Evolutionary conservation across 2,329 filamentous ascomycete genomes (phyloP).

Genomic region (Chaetothyriales sp.): DNA sequence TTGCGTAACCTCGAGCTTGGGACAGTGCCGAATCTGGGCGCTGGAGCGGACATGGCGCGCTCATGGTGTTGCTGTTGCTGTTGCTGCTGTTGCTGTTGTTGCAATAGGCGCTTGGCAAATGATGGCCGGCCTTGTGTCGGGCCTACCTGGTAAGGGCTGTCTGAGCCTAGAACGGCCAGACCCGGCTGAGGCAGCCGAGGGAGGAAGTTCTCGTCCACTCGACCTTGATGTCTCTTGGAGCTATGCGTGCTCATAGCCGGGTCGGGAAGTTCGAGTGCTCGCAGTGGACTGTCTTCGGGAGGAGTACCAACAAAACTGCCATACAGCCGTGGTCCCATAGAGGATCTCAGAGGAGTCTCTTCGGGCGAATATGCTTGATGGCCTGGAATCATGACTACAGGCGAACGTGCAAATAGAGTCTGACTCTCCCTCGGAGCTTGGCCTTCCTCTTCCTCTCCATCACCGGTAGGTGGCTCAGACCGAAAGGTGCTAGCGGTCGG

Average conservation of each 20-base stretch:
- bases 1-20: slow-evolving; percentile 27
- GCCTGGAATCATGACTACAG: slow-evolving; percentile 27
- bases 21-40: slow-evolving; percentile 17
- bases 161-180: background rate
- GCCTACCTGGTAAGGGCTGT: background rate
- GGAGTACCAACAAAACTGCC: slow-evolving; percentile 50
- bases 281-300: slow-evolving; percentile 19
- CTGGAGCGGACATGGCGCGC: slow-evolving; percentile 7
- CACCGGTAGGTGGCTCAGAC: slow-evolving; percentile 8
- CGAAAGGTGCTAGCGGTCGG: slow-evolving; percentile 2
- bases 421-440: slow-evolving; percentile 14
- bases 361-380: slow-evolving; percentile 17
- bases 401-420: slow-evolving; percentile 21
- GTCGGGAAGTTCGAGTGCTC: slow-evolving; percentile 46
- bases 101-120: background rate
- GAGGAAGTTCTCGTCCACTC: background rate
- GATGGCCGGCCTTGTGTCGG: background rate
- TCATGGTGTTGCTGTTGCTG: background rate
- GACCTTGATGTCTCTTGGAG: background rate
- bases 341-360: background rate
- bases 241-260: slow-evolving; percentile 40
- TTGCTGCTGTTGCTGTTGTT: background rate
- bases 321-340: slow-evolving; percentile 36
- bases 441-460: slow-evolving; percentile 9
- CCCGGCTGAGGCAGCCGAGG: background rate